A percentile compares a stretch with the other conserved stretches of the same genome.
These are phyloP conservation scores for Zygoascus meyerae DNA, from an alignment of 1,139 yeast genomes.

Conservation along the genomic window DNA sequence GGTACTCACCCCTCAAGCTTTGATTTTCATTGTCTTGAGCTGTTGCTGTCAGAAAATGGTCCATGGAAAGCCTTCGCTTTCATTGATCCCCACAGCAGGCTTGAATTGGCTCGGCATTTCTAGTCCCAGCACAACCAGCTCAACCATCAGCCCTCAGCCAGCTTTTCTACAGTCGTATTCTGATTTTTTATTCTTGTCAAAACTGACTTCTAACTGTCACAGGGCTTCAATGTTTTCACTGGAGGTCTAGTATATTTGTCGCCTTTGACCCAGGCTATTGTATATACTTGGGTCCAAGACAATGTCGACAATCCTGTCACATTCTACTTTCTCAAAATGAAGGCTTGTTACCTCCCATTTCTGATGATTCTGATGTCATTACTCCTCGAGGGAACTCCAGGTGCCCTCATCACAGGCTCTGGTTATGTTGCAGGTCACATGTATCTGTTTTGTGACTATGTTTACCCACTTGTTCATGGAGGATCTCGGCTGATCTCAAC, in stretches of 20 bases:
- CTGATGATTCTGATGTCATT: slow-evolving; percentile 28
- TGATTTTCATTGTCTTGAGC: no score
- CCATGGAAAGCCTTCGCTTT: no score
- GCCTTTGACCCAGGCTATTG: slow-evolving; percentile 28
- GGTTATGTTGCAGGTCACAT: slow-evolving; percentile 35
- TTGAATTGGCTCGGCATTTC: no score
- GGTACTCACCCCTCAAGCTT: no score
- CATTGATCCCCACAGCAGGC: no score
- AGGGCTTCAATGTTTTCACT: slow-evolving; percentile 19
- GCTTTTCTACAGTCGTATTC: neutral
- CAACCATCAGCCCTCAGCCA: neutral
- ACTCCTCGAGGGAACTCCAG: slow-evolving; percentile 27
- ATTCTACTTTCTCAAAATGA: slow-evolving; percentile 30
- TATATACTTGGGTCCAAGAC: slow-evolving; percentile 37
- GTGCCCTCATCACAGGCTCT: slow-evolving; percentile 25
- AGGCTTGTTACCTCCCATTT: slow-evolving; percentile 33
- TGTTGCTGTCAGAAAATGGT: no score
- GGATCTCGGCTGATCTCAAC: slow-evolving; percentile 10
- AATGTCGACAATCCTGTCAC: slow-evolving; percentile 27
- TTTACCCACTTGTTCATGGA: slow-evolving; percentile 16
- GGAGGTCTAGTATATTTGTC: slow-evolving; percentile 25
- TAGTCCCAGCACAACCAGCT: no score
- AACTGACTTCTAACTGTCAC: slow-evolving; percentile 6
- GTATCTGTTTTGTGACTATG: slow-evolving; percentile 28
- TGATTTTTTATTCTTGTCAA: neutral